These are phyloP conservation scores for Dimargaris cristalligena DNA, from an alignment of 192 early-diverging fungal species.

Conservation along the genomic window DNA sequence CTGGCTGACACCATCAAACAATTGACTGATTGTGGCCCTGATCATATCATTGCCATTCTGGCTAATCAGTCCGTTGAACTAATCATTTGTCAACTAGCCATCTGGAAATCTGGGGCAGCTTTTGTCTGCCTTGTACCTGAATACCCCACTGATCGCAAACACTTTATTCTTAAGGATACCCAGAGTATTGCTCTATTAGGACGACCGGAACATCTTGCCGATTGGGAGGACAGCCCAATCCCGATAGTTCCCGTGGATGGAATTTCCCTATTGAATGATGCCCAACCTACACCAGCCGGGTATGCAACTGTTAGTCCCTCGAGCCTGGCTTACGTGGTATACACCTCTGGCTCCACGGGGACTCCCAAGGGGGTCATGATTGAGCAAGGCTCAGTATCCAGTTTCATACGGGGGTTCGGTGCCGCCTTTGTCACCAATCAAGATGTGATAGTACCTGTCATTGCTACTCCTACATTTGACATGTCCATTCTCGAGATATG, in stretches of 20 bases:
- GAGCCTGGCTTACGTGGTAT: neutral
- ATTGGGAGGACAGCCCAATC: too few relatives aligned
- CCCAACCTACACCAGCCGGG: too few relatives aligned
- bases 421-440: neutral
- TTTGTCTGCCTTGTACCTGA: neutral
- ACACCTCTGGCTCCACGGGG: neutral
- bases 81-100: neutral
- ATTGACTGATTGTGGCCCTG: neutral
- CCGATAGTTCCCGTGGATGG: too few relatives aligned
- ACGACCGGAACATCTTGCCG: too few relatives aligned
- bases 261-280: too few relatives aligned
- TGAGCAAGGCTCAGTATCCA: neutral
- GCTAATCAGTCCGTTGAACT: neutral
- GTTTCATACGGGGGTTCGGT: neutral
- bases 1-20: neutral
- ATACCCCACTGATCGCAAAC: neutral
- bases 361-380: neutral
- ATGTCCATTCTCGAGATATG: neutral
- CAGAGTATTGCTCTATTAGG: neutral
- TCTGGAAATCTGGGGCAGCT: neutral
- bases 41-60: neutral
- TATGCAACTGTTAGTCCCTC: neutral
- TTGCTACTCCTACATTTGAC: neutral
- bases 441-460: neutral
- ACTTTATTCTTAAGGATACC: neutral